These are phyloP conservation scores for Fraxinus velutina DNA, from an alignment of 305 asterid species.

Conservation along the genomic window DNA sequence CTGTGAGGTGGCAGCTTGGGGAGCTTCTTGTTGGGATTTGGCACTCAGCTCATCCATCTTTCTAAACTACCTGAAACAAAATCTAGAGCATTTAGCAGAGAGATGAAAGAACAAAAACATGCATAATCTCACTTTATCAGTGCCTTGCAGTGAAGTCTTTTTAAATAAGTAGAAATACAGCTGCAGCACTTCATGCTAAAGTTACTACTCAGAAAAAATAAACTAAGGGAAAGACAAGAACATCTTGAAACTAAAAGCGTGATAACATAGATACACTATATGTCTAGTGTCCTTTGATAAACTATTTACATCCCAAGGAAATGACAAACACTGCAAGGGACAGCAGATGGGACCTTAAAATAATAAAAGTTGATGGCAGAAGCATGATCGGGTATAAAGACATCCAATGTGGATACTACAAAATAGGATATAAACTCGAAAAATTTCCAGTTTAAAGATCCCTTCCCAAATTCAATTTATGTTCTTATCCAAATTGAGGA, in stretches of 20 bases:
- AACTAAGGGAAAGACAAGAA: not conserved
- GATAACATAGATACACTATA: not conserved
- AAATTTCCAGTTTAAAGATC: not conserved
- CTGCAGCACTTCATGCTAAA: not conserved
- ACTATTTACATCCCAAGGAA: not conserved
- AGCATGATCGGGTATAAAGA: not conserved
- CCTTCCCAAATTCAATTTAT: not conserved
- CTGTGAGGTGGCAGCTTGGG: slow-evolving; percentile 32
- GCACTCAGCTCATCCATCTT: slow-evolving; percentile 35
- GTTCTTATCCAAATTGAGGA: not conserved
- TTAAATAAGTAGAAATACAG: not conserved
- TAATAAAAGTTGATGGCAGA: not conserved
- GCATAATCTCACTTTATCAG: not conserved
- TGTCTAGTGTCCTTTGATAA: not conserved
- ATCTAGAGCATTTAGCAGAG: not conserved
- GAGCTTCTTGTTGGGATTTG: slow-evolving; percentile 43
- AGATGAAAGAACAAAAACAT: not conserved
- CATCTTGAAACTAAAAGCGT: not conserved
- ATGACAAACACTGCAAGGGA: not conserved
- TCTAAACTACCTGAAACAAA: slow-evolving; percentile 31
- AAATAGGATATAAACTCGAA: not conserved
- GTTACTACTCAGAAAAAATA: not conserved
- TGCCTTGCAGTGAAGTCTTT: not conserved
- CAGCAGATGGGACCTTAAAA: not conserved
- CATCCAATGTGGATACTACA: not conserved